These are phyloP conservation scores for Pyrenula aspistea DNA, from an alignment of 495 filamentous ascomycete species.

Conservation along the genomic window DNA sequence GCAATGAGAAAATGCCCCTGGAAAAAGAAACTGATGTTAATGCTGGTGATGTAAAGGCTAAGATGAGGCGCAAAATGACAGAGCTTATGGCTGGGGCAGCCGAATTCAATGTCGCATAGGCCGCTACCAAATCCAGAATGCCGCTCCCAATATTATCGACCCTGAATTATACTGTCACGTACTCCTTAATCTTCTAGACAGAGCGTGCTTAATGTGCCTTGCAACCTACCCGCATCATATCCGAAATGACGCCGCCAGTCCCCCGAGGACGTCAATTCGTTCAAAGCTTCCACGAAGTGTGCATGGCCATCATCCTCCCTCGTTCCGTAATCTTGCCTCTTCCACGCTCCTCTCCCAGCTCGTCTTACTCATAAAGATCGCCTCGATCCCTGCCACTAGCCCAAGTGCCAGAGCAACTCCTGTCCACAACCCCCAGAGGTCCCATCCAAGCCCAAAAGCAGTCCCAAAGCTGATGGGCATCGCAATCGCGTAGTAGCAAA, in stretches of 20 bases:
- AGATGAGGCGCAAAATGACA: conserved; percentile 76
- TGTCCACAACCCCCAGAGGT: conserved; percentile 66
- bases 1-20: conserved; percentile 1
- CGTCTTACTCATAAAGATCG: conserved; percentile 48
- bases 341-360: conserved; percentile 65
- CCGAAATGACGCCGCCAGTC: too few species aligned
- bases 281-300: too few species aligned
- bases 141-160: too few species aligned
- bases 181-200: too few species aligned
- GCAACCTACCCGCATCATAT: too few species aligned
- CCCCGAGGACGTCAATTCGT: too few species aligned
- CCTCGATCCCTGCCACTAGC: conserved; percentile 55
- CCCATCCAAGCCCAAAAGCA: conserved; percentile 61
- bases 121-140: background rate
- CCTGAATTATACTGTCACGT: too few species aligned
- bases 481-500: conserved; percentile 74
- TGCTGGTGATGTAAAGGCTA: conserved; percentile 48
- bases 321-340: conserved; percentile 60
- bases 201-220: too few species aligned
- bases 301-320: conserved; percentile 41
- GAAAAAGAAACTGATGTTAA: conserved; percentile 24
- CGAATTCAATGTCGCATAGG: conserved; percentile 80
- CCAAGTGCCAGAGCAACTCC: conserved; percentile 62
- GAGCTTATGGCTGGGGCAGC: conserved; percentile 58
- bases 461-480: conserved; percentile 73